Evolutionary conservation across 176 grass and related monocot genomes (phyloP).

Genomic region (Carex parvula): DNA sequence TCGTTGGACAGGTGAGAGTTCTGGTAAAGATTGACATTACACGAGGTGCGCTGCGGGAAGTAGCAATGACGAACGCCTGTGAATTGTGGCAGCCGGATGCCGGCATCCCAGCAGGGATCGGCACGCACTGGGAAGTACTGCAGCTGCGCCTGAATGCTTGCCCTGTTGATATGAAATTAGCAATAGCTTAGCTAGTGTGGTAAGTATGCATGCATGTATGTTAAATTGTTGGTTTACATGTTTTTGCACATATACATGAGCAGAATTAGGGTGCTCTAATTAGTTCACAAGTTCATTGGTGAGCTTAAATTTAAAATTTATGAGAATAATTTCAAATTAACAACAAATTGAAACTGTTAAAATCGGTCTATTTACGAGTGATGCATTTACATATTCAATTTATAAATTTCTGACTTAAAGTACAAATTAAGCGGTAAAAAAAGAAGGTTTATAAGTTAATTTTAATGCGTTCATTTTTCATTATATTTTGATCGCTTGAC

Average conservation of each 20-base stretch:
- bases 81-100: slow-evolving; percentile 33
- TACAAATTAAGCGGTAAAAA: too few species aligned
- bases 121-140: slow-evolving; percentile 29
- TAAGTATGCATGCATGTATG: not conserved
- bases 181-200: not conserved
- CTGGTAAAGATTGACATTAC: slow-evolving; percentile 68
- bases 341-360: too few species aligned
- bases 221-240: not conserved
- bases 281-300: too few species aligned
- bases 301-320: too few species aligned
- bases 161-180: not conserved
- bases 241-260: not conserved
- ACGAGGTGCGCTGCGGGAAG: slow-evolving; percentile 51
- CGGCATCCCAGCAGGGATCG: slow-evolving; percentile 59
- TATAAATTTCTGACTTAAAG: too few species aligned
- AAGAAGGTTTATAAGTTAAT: too few species aligned
- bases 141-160: slow-evolving; percentile 43
- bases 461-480: too few species aligned
- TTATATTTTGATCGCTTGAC: too few species aligned
- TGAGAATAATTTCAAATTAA: too few species aligned
- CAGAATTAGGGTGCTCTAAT: too few species aligned
- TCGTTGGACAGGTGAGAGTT: slow-evolving; percentile 53
- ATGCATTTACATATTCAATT: too few species aligned
- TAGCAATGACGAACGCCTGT: slow-evolving; percentile 42
- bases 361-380: too few species aligned